These are phyloP conservation scores for Wickerhamomyces sp. DNA, from an alignment of 1,139 yeast genomes.

Conservation along the genomic window DNA sequence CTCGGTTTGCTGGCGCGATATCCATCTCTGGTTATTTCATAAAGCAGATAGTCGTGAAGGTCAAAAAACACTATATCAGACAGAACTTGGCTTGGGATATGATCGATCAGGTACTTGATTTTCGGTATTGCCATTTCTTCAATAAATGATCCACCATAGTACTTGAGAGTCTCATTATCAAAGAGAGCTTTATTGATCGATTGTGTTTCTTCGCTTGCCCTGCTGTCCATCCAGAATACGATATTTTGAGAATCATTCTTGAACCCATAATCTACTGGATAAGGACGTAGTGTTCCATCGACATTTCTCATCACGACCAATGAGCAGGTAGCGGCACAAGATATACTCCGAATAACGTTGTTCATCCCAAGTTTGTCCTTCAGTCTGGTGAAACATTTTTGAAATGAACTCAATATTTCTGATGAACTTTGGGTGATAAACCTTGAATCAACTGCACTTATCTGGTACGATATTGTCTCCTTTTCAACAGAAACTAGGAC, in stretches of 20 bases:
- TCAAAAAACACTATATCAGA: conserved; percentile 40
- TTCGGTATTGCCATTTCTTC: conserved; percentile 59
- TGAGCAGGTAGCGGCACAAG: conserved; percentile 51
- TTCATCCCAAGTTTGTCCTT: not conserved
- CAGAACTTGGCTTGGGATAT: conserved; percentile 14
- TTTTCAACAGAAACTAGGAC: conserved; percentile 15
- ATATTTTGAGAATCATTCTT: conserved; percentile 33
- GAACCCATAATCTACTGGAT: conserved; percentile 27
- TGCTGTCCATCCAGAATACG: conserved; percentile 58
- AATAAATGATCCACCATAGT: conserved; percentile 42
- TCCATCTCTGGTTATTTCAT: conserved; percentile 24
- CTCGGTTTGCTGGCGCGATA: conserved; percentile 1
- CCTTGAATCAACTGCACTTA: conserved; percentile 18
- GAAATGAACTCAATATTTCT: conserved; percentile 32
- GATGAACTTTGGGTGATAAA: conserved; percentile 39
- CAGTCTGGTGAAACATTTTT: conserved; percentile 17
- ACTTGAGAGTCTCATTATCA: conserved; percentile 17
- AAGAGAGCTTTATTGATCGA: conserved; percentile 27
- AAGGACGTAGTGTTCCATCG: conserved; percentile 23
- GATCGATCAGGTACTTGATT: conserved; percentile 34
- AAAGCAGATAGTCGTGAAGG: conserved; percentile 46
- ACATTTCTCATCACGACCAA: conserved; percentile 35
- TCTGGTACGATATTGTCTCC: conserved; percentile 23
- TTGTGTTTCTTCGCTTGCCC: conserved; percentile 33
- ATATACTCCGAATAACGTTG: conserved; percentile 16